A percentile compares a stretch with the other conserved stretches of the same genome.
phyloP scores from a whole-genome alignment of 495 filamentous ascomycete genomes.

The Xanthoparmelia taractica region DNA sequence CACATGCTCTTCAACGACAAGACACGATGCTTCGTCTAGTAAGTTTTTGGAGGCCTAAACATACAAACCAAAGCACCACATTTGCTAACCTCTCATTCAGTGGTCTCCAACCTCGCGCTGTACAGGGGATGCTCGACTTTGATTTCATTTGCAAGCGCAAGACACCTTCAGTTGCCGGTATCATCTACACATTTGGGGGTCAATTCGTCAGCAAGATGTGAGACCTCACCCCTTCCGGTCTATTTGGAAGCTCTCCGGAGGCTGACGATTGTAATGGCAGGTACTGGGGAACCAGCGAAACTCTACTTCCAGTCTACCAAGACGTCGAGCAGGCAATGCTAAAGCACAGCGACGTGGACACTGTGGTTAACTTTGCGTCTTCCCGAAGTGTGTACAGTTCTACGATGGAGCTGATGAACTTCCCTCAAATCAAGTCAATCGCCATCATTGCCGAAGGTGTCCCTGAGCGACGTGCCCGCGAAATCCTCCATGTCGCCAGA shows the following conservation, averaged over 20 bases:
- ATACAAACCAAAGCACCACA: not conserved
- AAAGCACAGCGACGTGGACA: conserved; percentile 96
- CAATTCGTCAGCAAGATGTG: conserved; percentile 99
- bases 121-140: conserved; percentile 99
- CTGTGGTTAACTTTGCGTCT: conserved; percentile 97
- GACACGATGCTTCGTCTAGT: conserved; percentile 99
- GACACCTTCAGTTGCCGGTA: conserved; percentile 94
- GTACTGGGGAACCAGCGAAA: conserved; percentile 99
- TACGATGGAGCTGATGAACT: conserved; percentile 97
- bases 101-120: conserved; percentile 93
- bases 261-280: conserved; percentile 29
- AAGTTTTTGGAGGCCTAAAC: conserved; percentile 35
- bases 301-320: conserved; percentile 96
- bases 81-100: conserved; percentile 33
- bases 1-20: conserved; percentile 96
- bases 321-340: conserved; percentile 85
- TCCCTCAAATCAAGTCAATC: conserved; percentile 92
- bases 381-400: conserved; percentile 97
- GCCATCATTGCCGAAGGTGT: conserved; percentile 99
- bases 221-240: conserved; percentile 21
- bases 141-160: conserved; percentile 99
- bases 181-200: conserved; percentile 99
- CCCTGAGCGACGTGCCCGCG: conserved; percentile 93
- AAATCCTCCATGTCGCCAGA: conserved; percentile 88
- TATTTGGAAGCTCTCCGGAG: not conserved